Evolutionary conservation across 2,329 filamentous ascomycete genomes (phyloP), one percentile per base, ranked within the genome.

Genomic region (Lachnellula occidentalis): DNA sequence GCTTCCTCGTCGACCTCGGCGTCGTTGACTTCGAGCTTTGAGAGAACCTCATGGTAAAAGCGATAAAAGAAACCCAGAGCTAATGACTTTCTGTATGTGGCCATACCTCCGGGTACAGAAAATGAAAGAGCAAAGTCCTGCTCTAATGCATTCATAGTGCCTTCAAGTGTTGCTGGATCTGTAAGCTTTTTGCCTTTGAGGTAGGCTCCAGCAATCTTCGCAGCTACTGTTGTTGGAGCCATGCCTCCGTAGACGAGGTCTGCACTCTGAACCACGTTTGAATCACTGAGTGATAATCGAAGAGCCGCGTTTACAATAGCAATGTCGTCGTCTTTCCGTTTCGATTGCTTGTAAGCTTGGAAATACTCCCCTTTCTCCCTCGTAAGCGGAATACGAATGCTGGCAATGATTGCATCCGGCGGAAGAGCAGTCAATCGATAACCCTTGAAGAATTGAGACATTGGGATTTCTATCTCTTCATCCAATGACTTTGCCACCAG

Each of bases 291-390:
- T 5, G 80, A 82, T 5, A 97, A 78, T 36, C 90, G 82, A 54
- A 97, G 72, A 1, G 92, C 91, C 27, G 88, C 85, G 48, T 95
- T 97, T 22, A 97, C 94, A 64, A 99, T 97, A 2, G 94, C 94
- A 68, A 99, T 97, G 68, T 99, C 94, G 65, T 99, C 94, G 65
- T 99, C 94, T 69, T 97, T 97, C 61, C 94, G 78, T 76, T 99
- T 99, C 0, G 94, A 85, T 70, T 97, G 92, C 72, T 99, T 99
- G 73, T 96, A 97, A 1, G 92, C 86, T 43, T 88, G 82, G 69
- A 96, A 87, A 67, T 86, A 90, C 68, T 97, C 94, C 3, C 88
- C 86, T 64, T 86, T 87, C 51, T 84, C 79, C 2, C 78, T 78
- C 0, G 88, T 87, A 2, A 88, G 74, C 0, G 94, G 94, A 45